These are phyloP conservation scores for Allomyces macrogynus DNA, from an alignment of 192 early-diverging fungal species.

Conservation along the genomic window DNA sequence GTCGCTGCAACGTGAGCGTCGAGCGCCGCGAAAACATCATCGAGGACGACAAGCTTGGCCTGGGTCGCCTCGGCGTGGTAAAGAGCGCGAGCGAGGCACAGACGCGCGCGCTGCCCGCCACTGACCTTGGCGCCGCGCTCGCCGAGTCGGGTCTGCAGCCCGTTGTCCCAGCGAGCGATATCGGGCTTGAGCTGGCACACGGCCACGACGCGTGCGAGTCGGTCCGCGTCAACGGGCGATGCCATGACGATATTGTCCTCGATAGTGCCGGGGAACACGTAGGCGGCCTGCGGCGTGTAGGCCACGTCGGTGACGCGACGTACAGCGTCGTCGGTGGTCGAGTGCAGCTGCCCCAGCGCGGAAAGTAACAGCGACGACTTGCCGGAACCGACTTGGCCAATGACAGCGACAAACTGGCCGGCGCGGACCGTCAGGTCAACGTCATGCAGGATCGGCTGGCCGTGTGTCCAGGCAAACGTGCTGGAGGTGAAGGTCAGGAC, in stretches of 20 bases:
- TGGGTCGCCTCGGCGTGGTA: neutral
- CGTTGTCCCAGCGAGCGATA: neutral
- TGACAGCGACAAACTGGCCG: slow-evolving; percentile 51
- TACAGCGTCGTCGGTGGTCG: slow-evolving; percentile 23
- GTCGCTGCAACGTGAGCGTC: neutral
- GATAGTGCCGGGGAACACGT: neutral
- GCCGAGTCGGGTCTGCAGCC: neutral
- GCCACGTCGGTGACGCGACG: slow-evolving; percentile 48
- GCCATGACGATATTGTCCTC: neutral
- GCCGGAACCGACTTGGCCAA: slow-evolving; percentile 64
- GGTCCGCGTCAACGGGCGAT: neutral
- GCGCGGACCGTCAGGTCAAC: slow-evolving; percentile 23
- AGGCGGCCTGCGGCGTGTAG: slow-evolving; percentile 30
- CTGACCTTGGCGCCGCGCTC: neutral
- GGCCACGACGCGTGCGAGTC: neutral
- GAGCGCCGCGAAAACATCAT: neutral
- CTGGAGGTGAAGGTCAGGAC: no score
- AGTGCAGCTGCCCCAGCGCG: slow-evolving; percentile 60
- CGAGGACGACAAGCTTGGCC: neutral
- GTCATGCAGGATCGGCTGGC: slow-evolving; percentile 5
- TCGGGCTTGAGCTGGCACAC: neutral
- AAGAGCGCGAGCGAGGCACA: neutral
- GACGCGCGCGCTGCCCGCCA: neutral
- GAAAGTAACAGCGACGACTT: slow-evolving; percentile 67
- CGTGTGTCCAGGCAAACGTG: no score